These are phyloP conservation scores for Penicillium sp. DNA, from an alignment of 2,329 filamentous ascomycete genomes.

Conservation along the genomic window DNA sequence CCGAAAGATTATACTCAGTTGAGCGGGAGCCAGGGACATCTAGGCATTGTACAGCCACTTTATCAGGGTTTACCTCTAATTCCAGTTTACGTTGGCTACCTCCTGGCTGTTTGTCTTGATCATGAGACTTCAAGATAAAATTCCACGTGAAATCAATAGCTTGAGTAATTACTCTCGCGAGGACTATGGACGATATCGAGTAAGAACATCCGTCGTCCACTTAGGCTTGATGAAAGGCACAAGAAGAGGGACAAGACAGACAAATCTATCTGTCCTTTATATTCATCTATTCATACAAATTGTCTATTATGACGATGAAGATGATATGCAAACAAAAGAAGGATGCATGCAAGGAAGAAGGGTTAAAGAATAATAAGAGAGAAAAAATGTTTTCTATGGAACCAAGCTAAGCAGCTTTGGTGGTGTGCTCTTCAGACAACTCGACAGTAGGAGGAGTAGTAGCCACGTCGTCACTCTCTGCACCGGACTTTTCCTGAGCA, in stretches of 20 bases:
- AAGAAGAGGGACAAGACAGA: neutral
- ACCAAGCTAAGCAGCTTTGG: neutral
- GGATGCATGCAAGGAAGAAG: neutral
- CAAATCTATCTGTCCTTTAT: neutral
- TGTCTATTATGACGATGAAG: neutral
- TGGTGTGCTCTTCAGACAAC: neutral
- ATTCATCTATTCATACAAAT: conserved; percentile 4
- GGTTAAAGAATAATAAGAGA: neutral
- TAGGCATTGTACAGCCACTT: conserved; percentile 8
- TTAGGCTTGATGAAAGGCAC: neutral
- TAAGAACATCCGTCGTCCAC: too few relatives aligned
- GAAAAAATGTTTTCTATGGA: neutral
- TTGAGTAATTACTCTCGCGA: too few relatives aligned
- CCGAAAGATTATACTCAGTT: neutral
- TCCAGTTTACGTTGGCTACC: conserved; percentile 8
- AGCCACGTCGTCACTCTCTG: conserved; percentile 1
- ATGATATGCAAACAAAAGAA: neutral
- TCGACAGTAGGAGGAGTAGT: neutral
- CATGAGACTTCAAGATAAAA: neutral
- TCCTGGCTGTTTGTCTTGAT: conserved; percentile 9
- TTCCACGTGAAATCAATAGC: too few relatives aligned
- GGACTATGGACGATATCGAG: too few relatives aligned
- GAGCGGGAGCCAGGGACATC: conserved; percentile 13
- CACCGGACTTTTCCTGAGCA: conserved; percentile 3
- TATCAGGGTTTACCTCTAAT: neutral